Conservation (phyloP, 441 rosid genomes). For the Mallotus japonicus region DNA sequence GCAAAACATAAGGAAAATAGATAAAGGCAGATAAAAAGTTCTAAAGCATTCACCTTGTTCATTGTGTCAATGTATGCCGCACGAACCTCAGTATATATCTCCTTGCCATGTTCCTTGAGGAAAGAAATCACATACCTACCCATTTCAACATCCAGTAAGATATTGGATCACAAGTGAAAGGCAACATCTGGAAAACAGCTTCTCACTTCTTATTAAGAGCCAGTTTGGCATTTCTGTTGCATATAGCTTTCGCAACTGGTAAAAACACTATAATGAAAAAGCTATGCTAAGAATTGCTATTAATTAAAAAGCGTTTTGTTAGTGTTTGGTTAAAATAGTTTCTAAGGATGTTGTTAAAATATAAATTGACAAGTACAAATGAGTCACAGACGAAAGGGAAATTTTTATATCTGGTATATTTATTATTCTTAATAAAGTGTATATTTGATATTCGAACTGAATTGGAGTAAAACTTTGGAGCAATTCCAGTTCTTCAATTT, state of each 20-base stretch:
- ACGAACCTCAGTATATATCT: conserved; percentile 85
- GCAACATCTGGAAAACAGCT: conserved; percentile 3
- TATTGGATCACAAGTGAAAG: background rate
- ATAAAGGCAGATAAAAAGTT: background rate
- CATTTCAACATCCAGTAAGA: conserved; percentile 22
- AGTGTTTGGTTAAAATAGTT: no score
- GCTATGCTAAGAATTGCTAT: background rate
- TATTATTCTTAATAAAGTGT: background rate
- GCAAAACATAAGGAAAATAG: background rate
- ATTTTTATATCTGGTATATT: no score
- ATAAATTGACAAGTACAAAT: background rate
- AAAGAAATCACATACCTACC: conserved; percentile 80
- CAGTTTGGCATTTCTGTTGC: background rate
- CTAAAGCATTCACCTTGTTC: conserved; percentile 73
- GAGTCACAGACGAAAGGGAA: background rate
- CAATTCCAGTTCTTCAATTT: no score
- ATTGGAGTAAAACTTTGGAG: no score
- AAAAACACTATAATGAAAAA: no score
- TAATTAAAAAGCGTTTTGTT: no score
- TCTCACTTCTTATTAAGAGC: background rate
- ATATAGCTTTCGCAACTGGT: background rate
- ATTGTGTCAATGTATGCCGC: conserved; percentile 94
- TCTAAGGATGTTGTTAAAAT: background rate
- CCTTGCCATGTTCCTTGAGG: conserved; percentile 94
- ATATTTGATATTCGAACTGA: no score